Evolutionary conservation across 2,329 filamentous ascomycete species (phyloP).

Genomic region (Ophiosphaerella korrae): DNA sequence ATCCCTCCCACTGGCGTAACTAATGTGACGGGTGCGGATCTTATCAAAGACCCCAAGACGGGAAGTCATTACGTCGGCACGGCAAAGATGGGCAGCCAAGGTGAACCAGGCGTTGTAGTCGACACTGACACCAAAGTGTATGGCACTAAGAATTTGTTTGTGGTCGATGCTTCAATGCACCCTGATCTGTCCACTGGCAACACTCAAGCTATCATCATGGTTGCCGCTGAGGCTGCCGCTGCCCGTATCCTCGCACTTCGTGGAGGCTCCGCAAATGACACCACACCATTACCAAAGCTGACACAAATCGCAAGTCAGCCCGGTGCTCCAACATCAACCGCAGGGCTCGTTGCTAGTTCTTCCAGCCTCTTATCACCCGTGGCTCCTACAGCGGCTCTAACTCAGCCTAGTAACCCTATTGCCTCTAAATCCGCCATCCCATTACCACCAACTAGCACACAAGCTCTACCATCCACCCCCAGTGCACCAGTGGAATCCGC

Average conservation of each 20-base stretch:
- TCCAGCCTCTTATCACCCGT: too few relatives aligned
- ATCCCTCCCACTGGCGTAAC: slow-evolving; percentile 44
- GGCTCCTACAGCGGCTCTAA: too few relatives aligned
- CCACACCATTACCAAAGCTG: not conserved
- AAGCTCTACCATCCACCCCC: too few relatives aligned
- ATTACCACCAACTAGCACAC: too few relatives aligned
- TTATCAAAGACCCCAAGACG: slow-evolving; percentile 39
- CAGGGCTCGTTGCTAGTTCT: too few relatives aligned
- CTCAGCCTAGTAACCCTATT: too few relatives aligned
- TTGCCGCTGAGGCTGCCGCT: slow-evolving; percentile 66
- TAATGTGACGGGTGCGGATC: slow-evolving; percentile 48
- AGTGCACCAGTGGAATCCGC: too few relatives aligned
- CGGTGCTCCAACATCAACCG: too few relatives aligned
- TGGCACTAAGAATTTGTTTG: slow-evolving; percentile 50
- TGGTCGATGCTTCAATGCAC: slow-evolving; percentile 59
- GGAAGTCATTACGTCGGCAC: slow-evolving; percentile 56
- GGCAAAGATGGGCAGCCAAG: slow-evolving; percentile 57
- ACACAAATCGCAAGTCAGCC: slow-evolving; percentile 2
- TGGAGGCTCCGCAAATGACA: slow-evolving; percentile 21
- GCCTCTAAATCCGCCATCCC: too few relatives aligned
- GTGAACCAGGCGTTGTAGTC: slow-evolving; percentile 49
- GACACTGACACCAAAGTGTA: slow-evolving; percentile 50
- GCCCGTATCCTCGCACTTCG: slow-evolving; percentile 56
- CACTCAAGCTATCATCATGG: slow-evolving; percentile 68
- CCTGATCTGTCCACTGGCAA: slow-evolving; percentile 72